Evolutionary conservation across 1,284 basidiomycete genomes (phyloP).

Genomic region (Ceratobasidium sp.): DNA sequence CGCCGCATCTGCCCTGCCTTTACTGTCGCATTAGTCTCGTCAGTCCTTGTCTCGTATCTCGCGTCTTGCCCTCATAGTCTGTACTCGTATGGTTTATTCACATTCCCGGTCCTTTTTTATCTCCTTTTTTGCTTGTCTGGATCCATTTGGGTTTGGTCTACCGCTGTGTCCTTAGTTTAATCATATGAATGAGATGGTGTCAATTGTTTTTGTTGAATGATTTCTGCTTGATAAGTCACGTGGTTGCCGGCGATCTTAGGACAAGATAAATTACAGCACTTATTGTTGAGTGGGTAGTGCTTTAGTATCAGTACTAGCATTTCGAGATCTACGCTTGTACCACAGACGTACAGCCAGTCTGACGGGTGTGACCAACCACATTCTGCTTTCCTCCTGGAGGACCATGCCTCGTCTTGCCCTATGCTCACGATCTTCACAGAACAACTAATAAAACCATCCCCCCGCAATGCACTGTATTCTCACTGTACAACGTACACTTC

Average conservation of each 20-base stretch:
- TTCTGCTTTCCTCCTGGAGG: too few species aligned
- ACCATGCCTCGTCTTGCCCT: too few species aligned
- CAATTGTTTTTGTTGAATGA: slow-evolving; percentile 19
- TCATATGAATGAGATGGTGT: slow-evolving; percentile 22
- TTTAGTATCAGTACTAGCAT: too few species aligned
- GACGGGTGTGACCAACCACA: too few species aligned
- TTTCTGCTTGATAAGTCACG: too few species aligned
- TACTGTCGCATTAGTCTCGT: slow-evolving; percentile 5
- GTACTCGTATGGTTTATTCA: slow-evolving; percentile 21
- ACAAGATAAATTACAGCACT: too few species aligned
- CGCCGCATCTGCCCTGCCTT: too few species aligned
- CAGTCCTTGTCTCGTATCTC: slow-evolving; percentile 7
- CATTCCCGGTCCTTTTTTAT: background rate
- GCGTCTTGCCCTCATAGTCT: slow-evolving; percentile 5
- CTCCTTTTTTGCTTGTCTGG: background rate
- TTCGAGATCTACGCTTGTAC: too few species aligned
- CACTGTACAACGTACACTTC: slow-evolving; percentile 49
- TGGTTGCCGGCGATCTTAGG: too few species aligned
- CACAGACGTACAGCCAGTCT: too few species aligned
- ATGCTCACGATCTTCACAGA: background rate
- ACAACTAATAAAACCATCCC: background rate
- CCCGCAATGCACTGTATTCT: background rate
- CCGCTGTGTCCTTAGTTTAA: slow-evolving; percentile 40
- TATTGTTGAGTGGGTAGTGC: too few species aligned
- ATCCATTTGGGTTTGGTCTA: slow-evolving; percentile 5